These are phyloP conservation scores for Pseudogymnoascus sp. DNA, from an alignment of 2,329 filamentous ascomycete species.

Conservation along the genomic window DNA sequence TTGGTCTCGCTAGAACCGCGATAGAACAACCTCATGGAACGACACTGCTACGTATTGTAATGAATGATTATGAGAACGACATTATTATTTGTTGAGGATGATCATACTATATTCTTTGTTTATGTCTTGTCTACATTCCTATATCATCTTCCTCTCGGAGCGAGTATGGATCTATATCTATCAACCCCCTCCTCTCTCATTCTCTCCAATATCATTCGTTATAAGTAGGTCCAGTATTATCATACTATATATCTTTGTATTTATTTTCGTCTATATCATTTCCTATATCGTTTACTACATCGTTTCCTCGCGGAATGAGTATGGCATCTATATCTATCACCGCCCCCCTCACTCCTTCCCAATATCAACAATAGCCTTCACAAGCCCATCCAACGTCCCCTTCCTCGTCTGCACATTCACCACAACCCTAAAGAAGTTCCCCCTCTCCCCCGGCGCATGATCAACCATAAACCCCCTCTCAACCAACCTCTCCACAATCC, in stretches of 20 bases:
- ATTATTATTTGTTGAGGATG: too few relatives aligned
- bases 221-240: not conserved
- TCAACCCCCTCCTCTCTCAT: too few relatives aligned
- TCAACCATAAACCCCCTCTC: constrained; percentile 59
- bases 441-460: constrained; percentile 43
- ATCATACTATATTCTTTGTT: too few relatives aligned
- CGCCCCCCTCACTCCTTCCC: constrained; percentile 13
- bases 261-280: not conserved
- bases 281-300: not conserved
- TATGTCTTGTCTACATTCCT: too few relatives aligned
- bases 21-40: too few relatives aligned
- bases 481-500: constrained; percentile 47
- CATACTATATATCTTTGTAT: not conserved
- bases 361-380: constrained; percentile 45
- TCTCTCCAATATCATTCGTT: too few relatives aligned
- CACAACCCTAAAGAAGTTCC: constrained; percentile 61
- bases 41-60: too few relatives aligned
- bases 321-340: not conserved
- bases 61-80: too few relatives aligned
- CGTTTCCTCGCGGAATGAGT: not conserved
- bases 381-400: constrained; percentile 54
- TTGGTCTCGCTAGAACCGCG: not conserved
- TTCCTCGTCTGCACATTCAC: constrained; percentile 53
- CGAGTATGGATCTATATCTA: too few relatives aligned
- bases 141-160: too few relatives aligned